Percentiles rank a stretch among this genome's conserved stretches.
Evolutionary conservation across 106 monocot species (phyloP).

Genomic region (Triglochin maritima): DNA sequence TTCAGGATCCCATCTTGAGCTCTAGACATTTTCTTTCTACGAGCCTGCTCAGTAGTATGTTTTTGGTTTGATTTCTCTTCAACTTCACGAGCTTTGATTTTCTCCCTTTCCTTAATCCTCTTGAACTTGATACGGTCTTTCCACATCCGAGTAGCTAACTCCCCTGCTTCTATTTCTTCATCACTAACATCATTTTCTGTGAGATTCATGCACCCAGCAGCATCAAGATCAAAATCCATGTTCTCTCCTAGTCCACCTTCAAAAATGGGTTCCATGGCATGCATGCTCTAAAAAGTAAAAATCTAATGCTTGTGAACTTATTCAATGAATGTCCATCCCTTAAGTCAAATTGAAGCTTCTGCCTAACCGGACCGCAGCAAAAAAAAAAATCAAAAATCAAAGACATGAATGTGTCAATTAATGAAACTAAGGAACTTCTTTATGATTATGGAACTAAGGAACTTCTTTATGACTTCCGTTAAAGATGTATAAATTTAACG

Average conservation of each 20-base stretch:
- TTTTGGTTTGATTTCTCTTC: constrained; percentile 44
- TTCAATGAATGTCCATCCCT: too few species aligned
- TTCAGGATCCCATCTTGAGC: constrained; percentile 97
- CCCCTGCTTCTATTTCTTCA: constrained; percentile 81
- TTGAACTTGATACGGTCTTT: constrained; percentile 61
- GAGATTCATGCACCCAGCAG: constrained; percentile 37
- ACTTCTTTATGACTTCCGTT: too few species aligned
- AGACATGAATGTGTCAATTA: too few species aligned
- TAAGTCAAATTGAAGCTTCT: too few species aligned
- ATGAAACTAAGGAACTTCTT: too few species aligned
- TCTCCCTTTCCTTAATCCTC: constrained; percentile 67
- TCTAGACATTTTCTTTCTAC: constrained; percentile 88
- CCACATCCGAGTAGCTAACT: constrained; percentile 76
- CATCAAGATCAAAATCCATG: constrained; percentile 64
- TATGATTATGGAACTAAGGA: too few species aligned
- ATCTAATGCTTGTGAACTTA: too few species aligned
- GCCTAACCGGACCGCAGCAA: too few species aligned
- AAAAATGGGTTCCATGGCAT: constrained; percentile 42
- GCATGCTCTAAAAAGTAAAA: neutral
- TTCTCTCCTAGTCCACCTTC: constrained; percentile 36
- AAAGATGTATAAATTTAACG: too few species aligned
- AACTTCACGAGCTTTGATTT: constrained; percentile 33
- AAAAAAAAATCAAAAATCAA: too few species aligned
- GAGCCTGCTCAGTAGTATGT: constrained; percentile 72
- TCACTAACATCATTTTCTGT: constrained; percentile 91